Conservation (phyloP, 2,329 filamentous ascomycete species). For the Aspergillus hiratsukae region DNA sequence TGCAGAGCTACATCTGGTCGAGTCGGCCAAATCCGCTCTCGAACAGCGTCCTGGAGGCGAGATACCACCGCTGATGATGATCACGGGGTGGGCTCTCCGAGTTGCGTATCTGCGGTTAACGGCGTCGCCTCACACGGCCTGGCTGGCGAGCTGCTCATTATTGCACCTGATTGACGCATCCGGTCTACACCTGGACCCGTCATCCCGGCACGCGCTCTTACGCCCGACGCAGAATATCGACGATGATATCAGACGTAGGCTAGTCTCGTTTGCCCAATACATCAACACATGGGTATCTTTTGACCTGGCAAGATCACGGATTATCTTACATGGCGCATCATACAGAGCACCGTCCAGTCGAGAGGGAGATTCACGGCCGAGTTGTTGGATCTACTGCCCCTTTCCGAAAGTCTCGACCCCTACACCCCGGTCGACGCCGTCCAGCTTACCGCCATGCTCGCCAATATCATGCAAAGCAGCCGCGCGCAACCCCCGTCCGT, state of each 20-base stretch:
- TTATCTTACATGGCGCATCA: slow-evolving; percentile 44
- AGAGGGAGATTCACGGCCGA: slow-evolving; percentile 44
- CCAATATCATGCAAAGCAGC: slow-evolving; percentile 33
- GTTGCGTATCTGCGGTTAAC: slow-evolving; percentile 50
- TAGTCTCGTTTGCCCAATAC: slow-evolving; percentile 50
- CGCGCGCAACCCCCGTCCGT: slow-evolving; percentile 41
- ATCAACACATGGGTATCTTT: slow-evolving; percentile 57
- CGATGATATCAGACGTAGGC: slow-evolving; percentile 35
- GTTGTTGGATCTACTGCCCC: slow-evolving; percentile 48
- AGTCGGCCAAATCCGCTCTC: slow-evolving; percentile 42
- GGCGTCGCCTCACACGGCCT: slow-evolving; percentile 47
- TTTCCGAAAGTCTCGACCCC: slow-evolving; percentile 51
- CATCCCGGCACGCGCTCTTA: not conserved
- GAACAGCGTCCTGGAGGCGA: slow-evolving; percentile 32
- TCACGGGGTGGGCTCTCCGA: slow-evolving; percentile 48
- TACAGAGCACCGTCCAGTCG: slow-evolving; percentile 31
- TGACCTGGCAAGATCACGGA: slow-evolving; percentile 51
- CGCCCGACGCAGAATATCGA: slow-evolving; percentile 3
- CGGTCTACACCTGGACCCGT: slow-evolving; percentile 23
- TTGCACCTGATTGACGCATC: slow-evolving; percentile 56
- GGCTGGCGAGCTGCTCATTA: slow-evolving; percentile 53
- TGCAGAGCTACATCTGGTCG: slow-evolving; percentile 44
- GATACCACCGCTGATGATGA: slow-evolving; percentile 17
- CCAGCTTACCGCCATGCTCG: slow-evolving; percentile 41
- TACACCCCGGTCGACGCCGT: slow-evolving; percentile 36